Conservation (phyloP, 2,329 filamentous ascomycete species). For the Alternaria arborescens region DNA sequence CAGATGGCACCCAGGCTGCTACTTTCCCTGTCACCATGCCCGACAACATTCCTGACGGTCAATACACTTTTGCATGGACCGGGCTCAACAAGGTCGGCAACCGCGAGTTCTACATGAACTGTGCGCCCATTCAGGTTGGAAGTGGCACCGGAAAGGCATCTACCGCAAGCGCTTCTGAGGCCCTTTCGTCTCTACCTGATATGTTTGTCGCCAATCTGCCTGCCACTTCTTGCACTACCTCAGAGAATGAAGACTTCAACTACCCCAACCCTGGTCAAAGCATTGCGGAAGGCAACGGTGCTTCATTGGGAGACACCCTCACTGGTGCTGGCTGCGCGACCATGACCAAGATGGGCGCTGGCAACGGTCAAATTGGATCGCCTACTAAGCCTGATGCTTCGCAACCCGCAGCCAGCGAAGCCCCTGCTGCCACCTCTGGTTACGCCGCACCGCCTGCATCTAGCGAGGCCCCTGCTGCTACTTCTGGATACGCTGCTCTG, state of each 20-base stretch:
- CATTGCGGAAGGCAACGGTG: constrained; percentile 49
- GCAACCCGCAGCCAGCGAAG: constrained; percentile 1
- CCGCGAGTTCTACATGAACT: constrained; percentile 99
- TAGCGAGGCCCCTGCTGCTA: background rate
- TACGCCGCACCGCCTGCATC: constrained; percentile 12
- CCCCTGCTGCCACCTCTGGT: background rate
- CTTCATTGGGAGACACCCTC: constrained; percentile 42
- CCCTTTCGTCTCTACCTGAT: constrained; percentile 66
- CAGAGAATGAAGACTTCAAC: constrained; percentile 62
- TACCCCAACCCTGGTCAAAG: constrained; percentile 73
- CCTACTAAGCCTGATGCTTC: constrained; percentile 24
- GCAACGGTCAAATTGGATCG: constrained; percentile 39
- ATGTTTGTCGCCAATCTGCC: constrained; percentile 79
- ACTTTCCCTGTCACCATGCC: constrained; percentile 77
- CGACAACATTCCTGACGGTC: constrained; percentile 72
- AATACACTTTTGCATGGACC: constrained; percentile 86
- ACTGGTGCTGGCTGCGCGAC: constrained; percentile 41
- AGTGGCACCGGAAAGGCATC: no score
- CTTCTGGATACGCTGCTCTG: constrained; percentile 8
- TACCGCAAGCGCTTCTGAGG: no score
- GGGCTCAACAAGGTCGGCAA: constrained; percentile 96
- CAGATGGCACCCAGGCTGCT: constrained; percentile 57
- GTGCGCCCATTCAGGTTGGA: constrained; percentile 74
- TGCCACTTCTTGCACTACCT: no score
- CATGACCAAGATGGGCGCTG: constrained; percentile 43